Evolutionary conservation across 768 basidiomycete species (phyloP), one percentile per base, ranked within the genome.

Genomic region (Sistotremastrum suecicum): DNA sequence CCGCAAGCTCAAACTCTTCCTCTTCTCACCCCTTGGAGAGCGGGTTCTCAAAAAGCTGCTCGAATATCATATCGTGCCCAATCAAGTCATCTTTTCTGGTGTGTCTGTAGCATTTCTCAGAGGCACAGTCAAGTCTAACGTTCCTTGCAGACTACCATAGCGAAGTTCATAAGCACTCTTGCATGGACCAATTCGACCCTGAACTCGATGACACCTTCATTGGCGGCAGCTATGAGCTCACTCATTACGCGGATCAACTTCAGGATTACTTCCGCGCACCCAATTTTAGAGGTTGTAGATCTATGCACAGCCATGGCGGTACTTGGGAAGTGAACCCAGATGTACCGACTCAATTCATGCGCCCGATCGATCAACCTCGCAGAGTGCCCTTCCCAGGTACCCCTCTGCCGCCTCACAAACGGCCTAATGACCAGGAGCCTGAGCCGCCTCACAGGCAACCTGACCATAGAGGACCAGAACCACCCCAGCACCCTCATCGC

Each of bases 21-120:
- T 80, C 43, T 79, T 80, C 59, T 78, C 77, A 3, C 74, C 76
- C 1, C 72, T 75, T 45, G 79, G 79, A 5, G 61, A 64, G 33
- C 57, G 52, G 12, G 70, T 60, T 7, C 50, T 81, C 43, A 68
- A 62, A 50, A 79, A 78, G 58, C 47, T 81, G 12, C 53, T 82
- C 9, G 62, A 73, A 39, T 80, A 70, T 59, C 78, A 82, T 58
- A 64, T 74, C 47, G 66, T 74, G 5, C 75, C 75, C 0, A 59
- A 66, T 7, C 48, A 63, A 10, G 60, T 75, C 28, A 58, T 78
- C n/a, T 64, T 74, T 52, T 70, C 71, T 4, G 71, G 78, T 66
- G 44, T 62, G 63, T 57, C 44, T 51, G 53, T 45, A 38, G 38
- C 36, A 56, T 56, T 34, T 49, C 52, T 40, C 7, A 43, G 11